Evolutionary conservation across 495 filamentous ascomycete species (phyloP).

Genomic region (Articulospora tetracladia): DNA sequence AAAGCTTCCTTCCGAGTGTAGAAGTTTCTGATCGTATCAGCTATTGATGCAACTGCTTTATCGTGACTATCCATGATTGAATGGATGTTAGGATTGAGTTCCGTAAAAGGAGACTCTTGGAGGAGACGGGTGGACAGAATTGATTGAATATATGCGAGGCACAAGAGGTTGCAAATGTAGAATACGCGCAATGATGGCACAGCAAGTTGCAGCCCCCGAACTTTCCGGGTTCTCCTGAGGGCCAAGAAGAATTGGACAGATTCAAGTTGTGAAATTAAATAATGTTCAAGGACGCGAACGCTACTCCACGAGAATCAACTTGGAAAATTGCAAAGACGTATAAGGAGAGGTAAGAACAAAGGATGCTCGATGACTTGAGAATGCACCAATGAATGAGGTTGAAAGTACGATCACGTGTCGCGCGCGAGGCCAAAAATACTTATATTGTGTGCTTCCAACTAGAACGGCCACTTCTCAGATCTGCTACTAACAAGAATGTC

Average conservation of each 20-base stretch:
- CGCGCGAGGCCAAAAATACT: neutral
- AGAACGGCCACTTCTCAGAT: too few species aligned
- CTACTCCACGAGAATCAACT: too few species aligned
- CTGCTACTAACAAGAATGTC: slow-evolving; percentile 17
- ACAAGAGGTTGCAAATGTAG: too few species aligned
- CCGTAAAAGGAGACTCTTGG: too few species aligned
- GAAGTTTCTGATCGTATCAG: slow-evolving; percentile 46
- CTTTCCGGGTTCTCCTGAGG: neutral
- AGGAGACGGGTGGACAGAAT: too few species aligned
- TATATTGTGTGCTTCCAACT: neutral
- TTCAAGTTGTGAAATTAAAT: too few species aligned
- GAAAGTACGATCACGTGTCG: neutral
- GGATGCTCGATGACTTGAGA: neutral
- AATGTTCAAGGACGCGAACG: neutral
- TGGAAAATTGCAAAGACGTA: neutral
- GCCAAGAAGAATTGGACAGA: neutral
- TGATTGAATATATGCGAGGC: too few species aligned
- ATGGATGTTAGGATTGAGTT: neutral
- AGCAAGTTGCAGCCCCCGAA: neutral
- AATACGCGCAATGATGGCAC: neutral
- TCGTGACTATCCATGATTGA: slow-evolving; percentile 42
- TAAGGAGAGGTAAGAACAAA: neutral
- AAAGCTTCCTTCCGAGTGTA: slow-evolving; percentile 56
- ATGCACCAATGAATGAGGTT: neutral
- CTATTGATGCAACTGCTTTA: slow-evolving; percentile 36